phyloP scores from a whole-genome alignment of 2,329 filamentous ascomycete species.

The Alternaria triticimaculans region DNA sequence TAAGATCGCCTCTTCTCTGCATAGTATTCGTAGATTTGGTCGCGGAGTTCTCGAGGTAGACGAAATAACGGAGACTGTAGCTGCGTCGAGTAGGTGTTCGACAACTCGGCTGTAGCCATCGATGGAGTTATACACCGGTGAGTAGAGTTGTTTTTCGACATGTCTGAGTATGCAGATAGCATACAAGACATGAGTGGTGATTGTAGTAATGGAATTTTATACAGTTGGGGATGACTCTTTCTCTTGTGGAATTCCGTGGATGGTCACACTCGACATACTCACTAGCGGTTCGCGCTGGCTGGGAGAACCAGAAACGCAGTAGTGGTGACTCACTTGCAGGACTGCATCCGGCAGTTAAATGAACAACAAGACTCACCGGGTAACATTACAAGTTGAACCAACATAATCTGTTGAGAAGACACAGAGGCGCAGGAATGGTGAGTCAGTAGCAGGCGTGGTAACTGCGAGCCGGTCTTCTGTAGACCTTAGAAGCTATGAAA shows the following conservation, averaged over 20 bases:
- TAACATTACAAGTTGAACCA: neutral
- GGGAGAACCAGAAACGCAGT: neutral
- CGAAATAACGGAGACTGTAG: neutral
- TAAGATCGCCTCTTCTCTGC: neutral
- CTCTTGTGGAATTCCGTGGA: neutral
- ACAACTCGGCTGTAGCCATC: rapidly evolving
- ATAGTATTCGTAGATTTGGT: neutral
- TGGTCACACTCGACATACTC: neutral
- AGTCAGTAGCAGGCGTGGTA: neutral
- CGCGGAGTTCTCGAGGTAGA: neutral
- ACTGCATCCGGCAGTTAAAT: neutral
- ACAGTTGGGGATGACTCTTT: neutral
- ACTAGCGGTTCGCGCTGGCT: neutral
- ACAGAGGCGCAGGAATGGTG: neutral
- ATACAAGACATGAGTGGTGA: neutral
- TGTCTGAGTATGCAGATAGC: neutral
- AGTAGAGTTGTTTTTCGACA: neutral
- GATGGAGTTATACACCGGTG: neutral
- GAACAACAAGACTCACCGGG: neutral
- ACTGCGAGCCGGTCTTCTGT: neutral
- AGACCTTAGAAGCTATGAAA: neutral
- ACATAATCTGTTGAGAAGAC: neutral
- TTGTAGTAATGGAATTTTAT: neutral
- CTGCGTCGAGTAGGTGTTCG: neutral
- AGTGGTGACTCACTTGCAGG: neutral